phyloP scores from a whole-genome alignment of 1,284 basidiomycete species.

The Microstroma glucosiphilum region DNA sequence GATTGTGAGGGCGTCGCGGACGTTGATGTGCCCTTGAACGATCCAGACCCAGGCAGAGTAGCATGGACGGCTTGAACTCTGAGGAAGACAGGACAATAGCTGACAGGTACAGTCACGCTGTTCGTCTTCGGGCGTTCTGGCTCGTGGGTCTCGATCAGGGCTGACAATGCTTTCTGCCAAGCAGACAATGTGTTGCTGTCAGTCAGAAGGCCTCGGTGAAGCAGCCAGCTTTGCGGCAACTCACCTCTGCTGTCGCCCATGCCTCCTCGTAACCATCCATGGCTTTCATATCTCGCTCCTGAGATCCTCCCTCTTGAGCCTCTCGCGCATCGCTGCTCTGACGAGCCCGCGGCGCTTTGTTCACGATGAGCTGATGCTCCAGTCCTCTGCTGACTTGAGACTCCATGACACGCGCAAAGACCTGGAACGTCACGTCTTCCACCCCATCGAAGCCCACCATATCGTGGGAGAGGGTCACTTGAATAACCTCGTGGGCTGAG shows the following conservation, averaged over 20 bases:
- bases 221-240: constrained; percentile 61
- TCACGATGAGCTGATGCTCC: constrained; percentile 40
- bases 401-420: constrained; percentile 43
- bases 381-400: constrained; percentile 25
- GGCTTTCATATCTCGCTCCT: constrained; percentile 65
- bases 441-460: constrained; percentile 95
- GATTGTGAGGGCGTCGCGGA: not conserved
- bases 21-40: not conserved
- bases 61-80: constrained; percentile 69
- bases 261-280: constrained; percentile 78
- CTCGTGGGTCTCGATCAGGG: not conserved
- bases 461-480: constrained; percentile 85
- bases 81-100: constrained; percentile 83
- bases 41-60: constrained; percentile 20
- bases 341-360: constrained; percentile 27
- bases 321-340: constrained; percentile 11
- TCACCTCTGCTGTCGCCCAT: constrained; percentile 69
- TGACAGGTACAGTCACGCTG: constrained; percentile 60
- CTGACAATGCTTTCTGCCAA: constrained; percentile 5
- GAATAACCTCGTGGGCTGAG: constrained; percentile 92
- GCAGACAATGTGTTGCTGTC: not conserved
- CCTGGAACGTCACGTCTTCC: constrained; percentile 79
- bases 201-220: constrained; percentile 59
- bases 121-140: not conserved
- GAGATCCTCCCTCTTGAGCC: constrained; percentile 5